Evolutionary conservation across 208 protist species (phyloP).

Genomic region (Crithidia mellificae): DNA sequence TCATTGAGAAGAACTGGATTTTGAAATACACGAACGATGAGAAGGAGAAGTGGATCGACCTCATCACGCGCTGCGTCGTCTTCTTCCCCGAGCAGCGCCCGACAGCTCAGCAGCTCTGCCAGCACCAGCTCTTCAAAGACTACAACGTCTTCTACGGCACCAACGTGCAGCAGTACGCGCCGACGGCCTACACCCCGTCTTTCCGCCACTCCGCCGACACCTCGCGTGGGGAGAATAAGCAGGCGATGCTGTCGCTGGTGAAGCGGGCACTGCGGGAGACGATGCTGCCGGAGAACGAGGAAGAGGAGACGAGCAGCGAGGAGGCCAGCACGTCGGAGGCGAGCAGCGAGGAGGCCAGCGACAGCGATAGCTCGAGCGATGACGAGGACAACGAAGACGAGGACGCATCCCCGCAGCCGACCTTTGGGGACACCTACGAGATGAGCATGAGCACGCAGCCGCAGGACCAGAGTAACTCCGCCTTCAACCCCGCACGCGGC

Average conservation of each 20-base stretch:
- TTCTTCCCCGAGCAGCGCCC: conserved; percentile 86
- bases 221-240: conserved; percentile 61
- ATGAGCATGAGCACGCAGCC: conserved; percentile 17
- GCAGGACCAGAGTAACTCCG: conserved; percentile 9
- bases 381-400: conserved; percentile 20
- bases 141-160: conserved; percentile 70
- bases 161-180: conserved; percentile 62
- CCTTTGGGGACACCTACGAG: neutral
- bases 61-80: conserved; percentile 72
- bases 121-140: conserved; percentile 65
- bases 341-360: conserved; percentile 10
- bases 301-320: conserved; percentile 35
- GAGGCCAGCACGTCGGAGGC: conserved; percentile 18
- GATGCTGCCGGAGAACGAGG: conserved; percentile 35
- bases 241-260: conserved; percentile 51
- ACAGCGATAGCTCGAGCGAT: conserved; percentile 9
- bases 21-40: conserved; percentile 40
- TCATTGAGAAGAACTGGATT: conserved; percentile 61
- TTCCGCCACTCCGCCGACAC: conserved; percentile 35
- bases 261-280: conserved; percentile 33
- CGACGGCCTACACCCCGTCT: conserved; percentile 48
- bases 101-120: conserved; percentile 68
- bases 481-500: neutral
- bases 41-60: conserved; percentile 69
- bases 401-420: conserved; percentile 2